These are phyloP conservation scores for Botrytis elliptica DNA, from an alignment of 2,329 filamentous ascomycete species.

Conservation along the genomic window DNA sequence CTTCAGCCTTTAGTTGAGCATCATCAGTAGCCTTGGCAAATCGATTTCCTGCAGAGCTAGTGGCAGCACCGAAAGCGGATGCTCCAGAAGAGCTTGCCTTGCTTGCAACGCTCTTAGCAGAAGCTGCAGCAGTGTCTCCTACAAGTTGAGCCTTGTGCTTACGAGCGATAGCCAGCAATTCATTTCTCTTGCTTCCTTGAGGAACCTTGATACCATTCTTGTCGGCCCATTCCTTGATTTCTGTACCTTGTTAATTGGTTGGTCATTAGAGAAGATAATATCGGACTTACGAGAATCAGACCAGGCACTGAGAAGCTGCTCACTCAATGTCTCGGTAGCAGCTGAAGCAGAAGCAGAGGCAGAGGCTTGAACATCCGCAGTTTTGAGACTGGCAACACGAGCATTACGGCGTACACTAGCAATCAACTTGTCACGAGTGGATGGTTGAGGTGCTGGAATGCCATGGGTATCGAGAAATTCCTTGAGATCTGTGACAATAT, in stretches of 20 bases:
- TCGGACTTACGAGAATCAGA: slow-evolving; percentile 59
- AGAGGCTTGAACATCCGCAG: slow-evolving; percentile 59
- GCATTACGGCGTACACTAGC: slow-evolving; percentile 89
- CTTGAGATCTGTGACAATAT: slow-evolving; percentile 66
- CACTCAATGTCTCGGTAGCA: slow-evolving; percentile 72
- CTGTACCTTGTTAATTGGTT: slow-evolving; percentile 33
- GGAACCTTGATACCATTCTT: slow-evolving; percentile 87
- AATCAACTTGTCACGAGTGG: slow-evolving; percentile 81
- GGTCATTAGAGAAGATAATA: neutral
- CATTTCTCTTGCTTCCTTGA: slow-evolving; percentile 83
- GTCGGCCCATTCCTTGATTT: slow-evolving; percentile 91
- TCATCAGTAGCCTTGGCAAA: slow-evolving; percentile 74
- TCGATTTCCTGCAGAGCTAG: slow-evolving; percentile 71
- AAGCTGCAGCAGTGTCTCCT: slow-evolving; percentile 59
- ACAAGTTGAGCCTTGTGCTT: slow-evolving; percentile 76
- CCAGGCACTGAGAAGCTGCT: slow-evolving; percentile 87
- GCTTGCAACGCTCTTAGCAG: slow-evolving; percentile 66
- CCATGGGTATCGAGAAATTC: slow-evolving; percentile 89
- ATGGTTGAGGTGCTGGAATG: slow-evolving; percentile 80
- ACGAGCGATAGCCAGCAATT: slow-evolving; percentile 84
- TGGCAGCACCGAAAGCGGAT: slow-evolving; percentile 67
- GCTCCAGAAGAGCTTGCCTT: slow-evolving; percentile 64
- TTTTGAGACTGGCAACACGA: slow-evolving; percentile 69
- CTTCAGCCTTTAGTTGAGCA: slow-evolving; percentile 58
- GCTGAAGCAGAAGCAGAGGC: slow-evolving; percentile 64